phyloP scores from a whole-genome alignment of 2,329 filamentous ascomycete genomes.

The Fusarium illudens region DNA sequence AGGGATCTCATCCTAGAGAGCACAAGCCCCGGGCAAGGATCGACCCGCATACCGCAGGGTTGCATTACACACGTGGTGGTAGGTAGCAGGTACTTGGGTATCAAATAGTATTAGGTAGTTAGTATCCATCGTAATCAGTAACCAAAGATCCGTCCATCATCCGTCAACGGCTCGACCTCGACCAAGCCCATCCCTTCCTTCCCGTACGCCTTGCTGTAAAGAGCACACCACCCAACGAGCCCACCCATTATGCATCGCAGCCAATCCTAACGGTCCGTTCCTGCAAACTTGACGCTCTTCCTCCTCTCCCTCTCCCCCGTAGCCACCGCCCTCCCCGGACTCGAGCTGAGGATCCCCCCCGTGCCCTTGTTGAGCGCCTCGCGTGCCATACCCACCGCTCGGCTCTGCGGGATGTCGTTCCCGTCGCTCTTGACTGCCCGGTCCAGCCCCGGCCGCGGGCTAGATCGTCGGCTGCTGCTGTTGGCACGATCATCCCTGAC shows the following conservation, averaged over 20 bases:
- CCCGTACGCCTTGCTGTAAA: conserved; percentile 12
- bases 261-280: conserved; percentile 44
- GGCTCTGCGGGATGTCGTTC: conserved; percentile 65
- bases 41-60: background rate
- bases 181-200: background rate
- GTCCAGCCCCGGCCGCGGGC: conserved; percentile 38
- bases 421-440: conserved; percentile 54
- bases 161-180: background rate
- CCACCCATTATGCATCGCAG: background rate
- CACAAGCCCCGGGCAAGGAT: background rate
- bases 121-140: background rate
- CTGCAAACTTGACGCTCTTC: conserved; percentile 72
- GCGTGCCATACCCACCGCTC: conserved; percentile 67
- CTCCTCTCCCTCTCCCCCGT: conserved; percentile 61
- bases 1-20: background rate
- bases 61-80: background rate
- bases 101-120: background rate
- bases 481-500: conserved; percentile 37
- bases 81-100: background rate
- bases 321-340: conserved; percentile 52
- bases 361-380: conserved; percentile 56
- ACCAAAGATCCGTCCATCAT: background rate
- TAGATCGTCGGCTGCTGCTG: conserved; percentile 43
- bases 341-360: conserved; percentile 58
- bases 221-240: background rate